phyloP scores from a whole-genome alignment of 2,329 filamentous ascomycete genomes.

The Apiospora sp. region DNA sequence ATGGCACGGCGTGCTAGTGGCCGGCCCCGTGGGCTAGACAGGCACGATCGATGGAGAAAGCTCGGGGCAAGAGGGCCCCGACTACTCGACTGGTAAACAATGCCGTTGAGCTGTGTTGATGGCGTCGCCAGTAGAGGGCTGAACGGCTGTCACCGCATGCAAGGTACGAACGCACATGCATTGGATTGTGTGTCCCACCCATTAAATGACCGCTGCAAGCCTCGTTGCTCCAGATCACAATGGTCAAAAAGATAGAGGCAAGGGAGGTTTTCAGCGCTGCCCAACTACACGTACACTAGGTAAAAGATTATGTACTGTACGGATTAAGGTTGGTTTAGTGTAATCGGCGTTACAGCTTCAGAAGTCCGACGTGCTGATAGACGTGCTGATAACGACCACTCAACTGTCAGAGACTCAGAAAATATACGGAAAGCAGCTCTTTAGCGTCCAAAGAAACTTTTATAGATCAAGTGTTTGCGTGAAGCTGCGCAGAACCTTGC shows the following conservation, averaged over 20 bases:
- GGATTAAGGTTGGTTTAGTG: too few relatives aligned
- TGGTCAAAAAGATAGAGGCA: neutral
- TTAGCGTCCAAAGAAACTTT: too few relatives aligned
- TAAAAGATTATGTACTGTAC: too few relatives aligned
- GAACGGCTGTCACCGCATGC: neutral
- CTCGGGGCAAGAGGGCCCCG: neutral
- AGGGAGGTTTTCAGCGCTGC: neutral
- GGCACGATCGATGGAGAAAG: neutral
- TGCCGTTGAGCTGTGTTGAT: neutral
- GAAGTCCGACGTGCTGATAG: too few relatives aligned
- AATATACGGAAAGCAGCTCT: too few relatives aligned
- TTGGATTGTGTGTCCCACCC: neutral
- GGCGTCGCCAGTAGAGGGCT: neutral
- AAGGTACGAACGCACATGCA: neutral
- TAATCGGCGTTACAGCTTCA: too few relatives aligned
- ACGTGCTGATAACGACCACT: too few relatives aligned
- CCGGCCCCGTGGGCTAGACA: neutral
- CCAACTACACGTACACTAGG: too few relatives aligned
- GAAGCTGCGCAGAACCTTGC: neutral
- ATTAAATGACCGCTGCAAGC: neutral
- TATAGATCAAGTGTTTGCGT: too few relatives aligned
- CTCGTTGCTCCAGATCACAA: neutral
- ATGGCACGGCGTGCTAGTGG: neutral
- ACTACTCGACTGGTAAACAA: neutral
- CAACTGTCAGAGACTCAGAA: too few relatives aligned